Conservation (phyloP, 495 filamentous ascomycete genomes). For the Aspergillus hancockii region DNA sequence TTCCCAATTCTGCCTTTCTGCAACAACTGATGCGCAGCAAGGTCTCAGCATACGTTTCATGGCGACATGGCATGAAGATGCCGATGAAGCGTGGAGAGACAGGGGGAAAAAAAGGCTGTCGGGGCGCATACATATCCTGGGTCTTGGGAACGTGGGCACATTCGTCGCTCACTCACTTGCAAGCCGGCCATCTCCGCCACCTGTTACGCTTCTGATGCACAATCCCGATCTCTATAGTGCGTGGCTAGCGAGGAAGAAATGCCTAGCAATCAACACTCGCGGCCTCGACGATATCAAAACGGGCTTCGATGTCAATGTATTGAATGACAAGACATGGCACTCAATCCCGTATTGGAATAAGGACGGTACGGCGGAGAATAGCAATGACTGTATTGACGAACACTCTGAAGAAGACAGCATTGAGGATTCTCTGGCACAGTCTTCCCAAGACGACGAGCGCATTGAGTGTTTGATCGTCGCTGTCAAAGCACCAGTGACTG, state of each 20-base stretch:
- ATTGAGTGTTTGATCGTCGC: conserved; percentile 81
- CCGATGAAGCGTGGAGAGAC: conserved; percentile 25
- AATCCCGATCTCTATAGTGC: conserved; percentile 28
- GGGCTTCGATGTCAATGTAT: conserved; percentile 45
- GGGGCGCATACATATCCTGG: conserved; percentile 60
- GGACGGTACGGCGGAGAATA: conserved; percentile 21
- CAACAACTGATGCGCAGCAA: conserved; percentile 1
- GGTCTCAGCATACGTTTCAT: conserved; percentile 16
- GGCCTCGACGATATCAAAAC: conserved; percentile 43
- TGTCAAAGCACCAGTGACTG: conserved; percentile 57
- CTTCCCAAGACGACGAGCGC: conserved; percentile 36
- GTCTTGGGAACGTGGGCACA: conserved; percentile 57
- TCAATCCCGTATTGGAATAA: conserved; percentile 31
- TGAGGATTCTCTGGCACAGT: conserved; percentile 16
- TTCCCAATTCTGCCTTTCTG: conserved; percentile 19
- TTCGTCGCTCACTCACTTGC: conserved; percentile 63
- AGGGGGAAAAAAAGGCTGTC: conserved; percentile 29
- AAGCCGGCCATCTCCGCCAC: conserved; percentile 56
- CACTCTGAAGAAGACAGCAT: conserved; percentile 9
- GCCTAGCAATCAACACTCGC: conserved; percentile 33
- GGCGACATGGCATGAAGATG: conserved; percentile 39
- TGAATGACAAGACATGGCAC: conserved; percentile 32
- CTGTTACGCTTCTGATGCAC: conserved; percentile 58
- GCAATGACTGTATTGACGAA: conserved; percentile 10
- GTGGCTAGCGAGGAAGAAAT: conserved; percentile 32